Evolutionary conservation across 192 early-diverging fungal species (phyloP).

Genomic region (Borealophlyctis nickersoniae): DNA sequence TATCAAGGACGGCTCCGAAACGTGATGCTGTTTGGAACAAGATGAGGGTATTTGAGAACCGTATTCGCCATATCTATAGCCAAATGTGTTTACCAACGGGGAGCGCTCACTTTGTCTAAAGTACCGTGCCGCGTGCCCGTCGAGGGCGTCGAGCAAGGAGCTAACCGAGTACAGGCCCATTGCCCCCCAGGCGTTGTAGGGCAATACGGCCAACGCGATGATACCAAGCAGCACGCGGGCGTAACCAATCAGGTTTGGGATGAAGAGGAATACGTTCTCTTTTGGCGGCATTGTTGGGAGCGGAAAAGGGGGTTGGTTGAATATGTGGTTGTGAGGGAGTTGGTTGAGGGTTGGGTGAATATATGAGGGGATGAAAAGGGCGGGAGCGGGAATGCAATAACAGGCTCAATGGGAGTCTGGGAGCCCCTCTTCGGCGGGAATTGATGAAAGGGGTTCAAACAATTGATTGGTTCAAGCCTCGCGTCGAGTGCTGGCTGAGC

Average conservation of each 20-base stretch:
- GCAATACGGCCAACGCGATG: conserved; percentile 73
- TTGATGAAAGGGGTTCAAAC: no score
- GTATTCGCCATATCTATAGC: not conserved
- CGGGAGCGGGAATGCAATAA: no score
- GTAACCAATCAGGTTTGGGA: conserved; percentile 87
- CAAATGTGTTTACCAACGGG: not conserved
- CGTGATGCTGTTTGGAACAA: conserved; percentile 43
- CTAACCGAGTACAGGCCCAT: conserved; percentile 80
- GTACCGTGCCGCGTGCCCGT: conserved; percentile 92
- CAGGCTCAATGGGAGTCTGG: no score
- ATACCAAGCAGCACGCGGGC: conserved; percentile 75
- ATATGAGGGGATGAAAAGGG: no score
- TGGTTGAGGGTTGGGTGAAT: not conserved
- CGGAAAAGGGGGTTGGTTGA: not conserved
- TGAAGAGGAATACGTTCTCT: conserved; percentile 64
- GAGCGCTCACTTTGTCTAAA: conserved; percentile 77
- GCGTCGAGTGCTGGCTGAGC: no score
- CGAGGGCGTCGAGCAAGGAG: conserved; percentile 89
- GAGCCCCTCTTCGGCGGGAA: no score
- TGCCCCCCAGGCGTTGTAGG: conserved; percentile 60
- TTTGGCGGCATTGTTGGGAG: not conserved
- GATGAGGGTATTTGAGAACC: not conserved
- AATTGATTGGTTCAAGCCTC: no score
- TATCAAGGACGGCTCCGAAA: conserved; percentile 97
- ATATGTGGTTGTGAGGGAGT: not conserved